phyloP scores from a whole-genome alignment of 768 basidiomycete species.

The Gloeophyllum trabeum region DNA sequence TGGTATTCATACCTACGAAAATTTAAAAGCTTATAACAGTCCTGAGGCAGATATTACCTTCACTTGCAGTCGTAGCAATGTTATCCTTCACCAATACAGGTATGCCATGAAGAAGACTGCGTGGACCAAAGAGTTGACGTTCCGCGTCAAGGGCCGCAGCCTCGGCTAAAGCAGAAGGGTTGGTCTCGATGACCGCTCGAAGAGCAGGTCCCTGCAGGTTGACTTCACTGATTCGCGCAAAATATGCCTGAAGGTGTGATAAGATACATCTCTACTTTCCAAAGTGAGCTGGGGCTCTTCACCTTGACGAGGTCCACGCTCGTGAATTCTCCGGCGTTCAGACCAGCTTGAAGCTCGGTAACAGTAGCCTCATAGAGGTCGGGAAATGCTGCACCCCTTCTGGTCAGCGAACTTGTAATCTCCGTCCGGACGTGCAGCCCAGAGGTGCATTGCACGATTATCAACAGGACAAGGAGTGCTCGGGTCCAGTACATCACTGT shows the following conservation, averaged over 20 bases:
- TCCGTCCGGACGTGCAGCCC: too few species aligned
- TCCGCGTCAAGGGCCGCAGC: conserved; percentile 18
- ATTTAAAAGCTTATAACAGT: too few species aligned
- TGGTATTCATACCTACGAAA: conserved; percentile 26
- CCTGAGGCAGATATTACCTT: conserved; percentile 12
- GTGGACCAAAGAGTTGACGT: conserved; percentile 9
- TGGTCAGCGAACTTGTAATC: too few species aligned
- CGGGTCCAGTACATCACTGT: too few species aligned
- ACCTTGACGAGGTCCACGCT: conserved; percentile 31
- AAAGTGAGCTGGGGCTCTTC: conserved; percentile 2
- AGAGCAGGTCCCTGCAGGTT: conserved; percentile 24
- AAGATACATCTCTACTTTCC: background rate
- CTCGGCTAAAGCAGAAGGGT: conserved; percentile 23
- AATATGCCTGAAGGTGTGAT: conserved; percentile 28
- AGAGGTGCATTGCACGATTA: too few species aligned
- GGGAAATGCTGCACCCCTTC: conserved; percentile 15
- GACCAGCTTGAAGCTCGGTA: conserved; percentile 25
- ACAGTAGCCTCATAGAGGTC: conserved; percentile 30
- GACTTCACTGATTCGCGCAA: conserved; percentile 31
- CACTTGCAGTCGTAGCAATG: conserved; percentile 18
- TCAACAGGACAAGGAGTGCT: too few species aligned
- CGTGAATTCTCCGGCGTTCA: conserved; percentile 22
- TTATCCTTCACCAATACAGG: conserved; percentile 25
- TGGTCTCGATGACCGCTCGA: conserved; percentile 29
- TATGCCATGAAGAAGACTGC: conserved; percentile 21